These are phyloP conservation scores for Mycena latifolia DNA, from an alignment of 768 basidiomycete species.

Conservation along the genomic window DNA sequence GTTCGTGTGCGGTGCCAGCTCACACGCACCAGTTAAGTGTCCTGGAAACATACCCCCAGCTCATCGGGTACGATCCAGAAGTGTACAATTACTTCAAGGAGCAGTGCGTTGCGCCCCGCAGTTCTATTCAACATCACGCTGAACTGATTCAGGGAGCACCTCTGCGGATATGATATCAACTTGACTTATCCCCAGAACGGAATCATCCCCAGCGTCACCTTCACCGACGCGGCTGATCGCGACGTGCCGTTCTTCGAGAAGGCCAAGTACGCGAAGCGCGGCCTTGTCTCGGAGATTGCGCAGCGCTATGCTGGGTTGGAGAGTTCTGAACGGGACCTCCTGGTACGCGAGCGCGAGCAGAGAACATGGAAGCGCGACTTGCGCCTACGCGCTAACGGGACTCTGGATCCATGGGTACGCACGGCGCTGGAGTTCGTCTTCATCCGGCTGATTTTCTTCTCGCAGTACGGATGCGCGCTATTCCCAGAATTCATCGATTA, in stretches of 20 bases:
- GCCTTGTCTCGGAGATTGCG: slow-evolving; percentile 38
- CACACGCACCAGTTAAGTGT: slow-evolving; percentile 57
- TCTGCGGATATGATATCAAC: slow-evolving; percentile 77
- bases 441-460: neutral
- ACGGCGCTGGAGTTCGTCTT: neutral
- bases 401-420: slow-evolving; percentile 67
- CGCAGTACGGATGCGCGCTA: slow-evolving; percentile 73
- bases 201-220: slow-evolving; percentile 58
- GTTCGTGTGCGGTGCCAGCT: slow-evolving; percentile 5
- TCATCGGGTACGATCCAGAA: slow-evolving; percentile 77
- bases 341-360: slow-evolving; percentile 41
- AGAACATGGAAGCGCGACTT: slow-evolving; percentile 62
- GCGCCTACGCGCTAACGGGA: slow-evolving; percentile 61
- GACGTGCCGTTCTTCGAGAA: slow-evolving; percentile 47
- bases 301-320: slow-evolving; percentile 41
- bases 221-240: slow-evolving; percentile 50
- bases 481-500: slow-evolving; percentile 79
- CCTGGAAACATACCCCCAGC: slow-evolving; percentile 80
- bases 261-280: slow-evolving; percentile 29
- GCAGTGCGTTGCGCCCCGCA: slow-evolving; percentile 61
- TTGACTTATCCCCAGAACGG: slow-evolving; percentile 76
- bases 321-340: slow-evolving; percentile 40
- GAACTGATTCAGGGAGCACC: slow-evolving; percentile 54
- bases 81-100: slow-evolving; percentile 77
- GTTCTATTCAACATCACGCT: neutral